Evolutionary conservation across 352 stramenopile species (phyloP), one percentile per base, ranked within the genome.

Genomic region (Phytopythium ostracodes): DNA sequence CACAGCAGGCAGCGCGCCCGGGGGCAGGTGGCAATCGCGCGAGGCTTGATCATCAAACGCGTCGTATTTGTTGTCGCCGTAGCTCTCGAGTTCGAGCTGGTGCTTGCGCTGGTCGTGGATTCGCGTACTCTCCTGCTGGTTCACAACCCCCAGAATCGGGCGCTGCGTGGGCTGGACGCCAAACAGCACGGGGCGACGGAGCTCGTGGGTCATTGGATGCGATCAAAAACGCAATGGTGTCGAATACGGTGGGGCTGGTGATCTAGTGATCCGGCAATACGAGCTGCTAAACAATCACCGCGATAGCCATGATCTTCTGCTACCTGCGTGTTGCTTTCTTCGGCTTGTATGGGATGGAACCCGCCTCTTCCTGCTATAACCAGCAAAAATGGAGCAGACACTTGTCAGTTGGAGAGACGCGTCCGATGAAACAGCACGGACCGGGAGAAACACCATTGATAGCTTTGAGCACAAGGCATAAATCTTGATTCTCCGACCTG

Each of bases 101-200:
- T 36, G 62, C 25, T 67, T 71, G 9, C 51, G 60, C n/a, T 84
- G 68, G 84, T 56, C 36, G 68, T 79, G 12, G 71, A 60, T 60
- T 17, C 55, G 55, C 17, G 55, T 56, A 36, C 72, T 73, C 36
- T 88, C 77, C 4, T 76, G 55, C 24, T 78, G 63, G 51, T 70
- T 87, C 38, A 91, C 68, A n/a, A 89, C 52, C 6, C 74, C 77
- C 20, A 91, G 63, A 10, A 71, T 64, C 14, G 66, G 74, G 22
- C 64, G 71, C 24, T 75, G 75, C 2, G 71, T 67, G 36, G 63
- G 70, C 15, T 79, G 68, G 12, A 89, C 77, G 35, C 84, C 68
- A 61, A 88, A 91, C 29, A 77, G 66, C 43, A 81, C 55, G 24
- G 81, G 76, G 11, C 79, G 79, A 49, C 71, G 74, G 17, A 91